Evolutionary conservation across 257 asterid species (phyloP).

Genomic region (Solanum sitiens): DNA sequence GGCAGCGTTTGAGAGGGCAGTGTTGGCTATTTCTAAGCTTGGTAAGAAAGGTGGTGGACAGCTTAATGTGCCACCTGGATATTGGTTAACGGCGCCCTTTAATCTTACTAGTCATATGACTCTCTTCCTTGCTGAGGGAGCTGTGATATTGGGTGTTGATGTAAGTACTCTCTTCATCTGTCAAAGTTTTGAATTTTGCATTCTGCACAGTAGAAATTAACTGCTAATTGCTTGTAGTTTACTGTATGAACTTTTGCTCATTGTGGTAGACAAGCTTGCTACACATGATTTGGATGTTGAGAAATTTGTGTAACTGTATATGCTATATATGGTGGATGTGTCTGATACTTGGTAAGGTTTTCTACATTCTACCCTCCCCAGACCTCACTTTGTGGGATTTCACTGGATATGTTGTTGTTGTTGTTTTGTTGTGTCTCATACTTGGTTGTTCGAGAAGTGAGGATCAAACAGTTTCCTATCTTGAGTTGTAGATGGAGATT

Average conservation of each 20-base stretch:
- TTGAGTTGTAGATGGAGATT: background rate
- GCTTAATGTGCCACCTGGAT: constrained; percentile 70
- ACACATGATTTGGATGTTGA: background rate
- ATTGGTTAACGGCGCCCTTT: constrained; percentile 83
- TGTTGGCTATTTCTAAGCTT: constrained; percentile 46
- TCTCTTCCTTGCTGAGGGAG: constrained; percentile 67
- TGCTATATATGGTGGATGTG: background rate
- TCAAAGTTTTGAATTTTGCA: constrained; percentile 5
- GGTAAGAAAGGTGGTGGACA: constrained; percentile 66
- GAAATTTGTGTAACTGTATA: background rate
- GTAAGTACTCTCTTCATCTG: constrained; percentile 26
- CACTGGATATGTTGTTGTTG: background rate
- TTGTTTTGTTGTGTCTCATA: background rate
- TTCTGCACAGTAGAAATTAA: background rate
- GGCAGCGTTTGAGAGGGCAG: constrained; percentile 62
- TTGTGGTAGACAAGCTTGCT: background rate
- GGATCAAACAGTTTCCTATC: background rate
- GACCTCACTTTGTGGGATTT: background rate
- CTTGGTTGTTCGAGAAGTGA: background rate
- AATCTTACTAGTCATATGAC: constrained; percentile 83
- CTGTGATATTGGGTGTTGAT: constrained; percentile 65
- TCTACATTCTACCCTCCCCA: background rate
- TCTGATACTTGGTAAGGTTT: background rate
- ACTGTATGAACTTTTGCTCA: background rate
- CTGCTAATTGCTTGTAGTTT: background rate